Evolutionary conservation across 2,329 filamentous ascomycete genomes (phyloP).

Genomic region (Colletotrichum truncatum): DNA sequence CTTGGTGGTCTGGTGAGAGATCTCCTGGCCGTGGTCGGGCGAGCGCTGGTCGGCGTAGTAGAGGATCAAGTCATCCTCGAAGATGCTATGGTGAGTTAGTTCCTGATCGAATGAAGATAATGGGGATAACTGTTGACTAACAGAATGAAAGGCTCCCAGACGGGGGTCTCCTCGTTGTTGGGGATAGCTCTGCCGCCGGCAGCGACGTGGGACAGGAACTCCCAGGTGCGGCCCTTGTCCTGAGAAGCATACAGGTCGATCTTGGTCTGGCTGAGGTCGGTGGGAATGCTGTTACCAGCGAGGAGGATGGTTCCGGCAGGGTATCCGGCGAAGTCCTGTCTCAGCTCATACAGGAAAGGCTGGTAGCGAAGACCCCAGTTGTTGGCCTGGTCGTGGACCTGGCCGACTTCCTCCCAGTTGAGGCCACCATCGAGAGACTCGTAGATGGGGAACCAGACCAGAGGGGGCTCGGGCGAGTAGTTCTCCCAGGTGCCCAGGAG

Average conservation of each 20-base stretch:
- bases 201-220: conserved; percentile 73
- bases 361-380: conserved; percentile 75
- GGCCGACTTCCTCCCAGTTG: conserved; percentile 71
- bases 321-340: conserved; percentile 64
- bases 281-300: conserved; percentile 68
- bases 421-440: conserved; percentile 61
- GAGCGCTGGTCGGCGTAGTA: conserved; percentile 80
- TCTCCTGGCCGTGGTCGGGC: conserved; percentile 72
- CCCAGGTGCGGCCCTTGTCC: conserved; percentile 70
- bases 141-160: conserved; percentile 78
- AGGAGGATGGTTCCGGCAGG: conserved; percentile 70
- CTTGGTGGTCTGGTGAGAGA: conserved; percentile 69
- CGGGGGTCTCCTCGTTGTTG: conserved; percentile 72
- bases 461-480: conserved; percentile 64
- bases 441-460: conserved; percentile 64
- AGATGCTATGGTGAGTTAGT: conserved; percentile 46
- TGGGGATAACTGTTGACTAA: conserved; percentile 28
- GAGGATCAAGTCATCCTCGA: conserved; percentile 67
- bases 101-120: rapidly evolving
- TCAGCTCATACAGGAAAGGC: conserved; percentile 73
- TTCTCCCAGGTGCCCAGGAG: conserved; percentile 65
- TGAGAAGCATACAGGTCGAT: conserved; percentile 75
- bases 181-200: conserved; percentile 69
- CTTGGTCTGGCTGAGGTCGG: conserved; percentile 68
- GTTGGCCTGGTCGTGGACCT: conserved; percentile 70